Conservation (phyloP, 805 yeast species). For the Blastobotrys muscicola region DNA sequence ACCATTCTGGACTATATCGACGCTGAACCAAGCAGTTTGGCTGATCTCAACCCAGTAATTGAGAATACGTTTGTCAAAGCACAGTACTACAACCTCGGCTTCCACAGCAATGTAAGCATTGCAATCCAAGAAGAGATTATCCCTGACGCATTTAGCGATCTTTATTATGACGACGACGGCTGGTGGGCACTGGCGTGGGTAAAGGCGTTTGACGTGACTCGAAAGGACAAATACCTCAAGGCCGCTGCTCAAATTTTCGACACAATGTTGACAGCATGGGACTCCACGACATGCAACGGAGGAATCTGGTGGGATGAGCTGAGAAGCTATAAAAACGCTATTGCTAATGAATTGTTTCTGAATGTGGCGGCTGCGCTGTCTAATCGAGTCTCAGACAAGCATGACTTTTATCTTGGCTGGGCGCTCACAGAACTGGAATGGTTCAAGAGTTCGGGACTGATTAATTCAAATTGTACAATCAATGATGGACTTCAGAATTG, state of each 20-base stretch:
- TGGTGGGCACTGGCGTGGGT: constrained; percentile 16
- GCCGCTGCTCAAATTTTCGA: constrained; percentile 7
- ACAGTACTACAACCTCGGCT: not conserved
- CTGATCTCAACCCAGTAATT: not conserved
- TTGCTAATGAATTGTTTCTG: constrained; percentile 11
- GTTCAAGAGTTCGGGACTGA: constrained; percentile 6
- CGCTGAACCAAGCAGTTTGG: not conserved
- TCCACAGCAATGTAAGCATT: not conserved
- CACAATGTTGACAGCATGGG: constrained; percentile 6
- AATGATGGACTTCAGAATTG: constrained; percentile 10
- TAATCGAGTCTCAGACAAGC: constrained; percentile 3
- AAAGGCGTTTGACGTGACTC: constrained; percentile 8
- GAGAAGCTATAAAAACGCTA: constrained; percentile 9
- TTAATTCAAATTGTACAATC: constrained; percentile 5
- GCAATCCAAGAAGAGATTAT: not conserved
- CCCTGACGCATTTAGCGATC: not conserved
- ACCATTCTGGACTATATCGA: not conserved
- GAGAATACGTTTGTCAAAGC: constrained; percentile 3
- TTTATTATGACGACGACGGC: constrained; percentile 11
- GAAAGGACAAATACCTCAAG: constrained; percentile 4
- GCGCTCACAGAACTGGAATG: constrained; percentile 7
- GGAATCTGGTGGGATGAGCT: constrained; percentile 10
- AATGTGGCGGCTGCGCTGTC: constrained; percentile 7
- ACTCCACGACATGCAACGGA: constrained; percentile 8
- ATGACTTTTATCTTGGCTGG: constrained; percentile 5